phyloP scores from a whole-genome alignment of 257 asterid genomes.

The Nemophila menziesii region DNA sequence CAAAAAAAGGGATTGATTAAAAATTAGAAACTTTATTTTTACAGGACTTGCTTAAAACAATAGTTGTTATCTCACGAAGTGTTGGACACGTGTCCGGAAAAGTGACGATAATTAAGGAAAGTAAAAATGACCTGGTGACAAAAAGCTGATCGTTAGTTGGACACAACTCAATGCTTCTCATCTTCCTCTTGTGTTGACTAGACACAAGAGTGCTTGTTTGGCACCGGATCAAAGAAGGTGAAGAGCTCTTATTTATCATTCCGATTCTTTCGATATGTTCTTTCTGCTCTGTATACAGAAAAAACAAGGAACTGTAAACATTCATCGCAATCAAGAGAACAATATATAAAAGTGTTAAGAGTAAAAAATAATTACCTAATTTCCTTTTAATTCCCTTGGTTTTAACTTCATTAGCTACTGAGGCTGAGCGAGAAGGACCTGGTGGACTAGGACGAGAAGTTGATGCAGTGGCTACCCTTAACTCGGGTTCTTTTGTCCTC shows the following conservation, averaged over 20 bases:
- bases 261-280: slow-evolving; percentile 32
- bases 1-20: too few relatives aligned
- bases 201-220: slow-evolving; percentile 22
- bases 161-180: slow-evolving; percentile 36
- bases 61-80: too few relatives aligned
- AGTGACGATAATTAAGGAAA: too few relatives aligned
- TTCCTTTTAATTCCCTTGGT: slow-evolving; percentile 26
- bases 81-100: too few relatives aligned
- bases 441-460: slow-evolving; percentile 15
- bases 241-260: slow-evolving; percentile 16
- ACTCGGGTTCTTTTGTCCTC: slow-evolving; percentile 20
- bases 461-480: slow-evolving; percentile 14
- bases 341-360: neutral
- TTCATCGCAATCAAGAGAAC: neutral
- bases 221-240: slow-evolving; percentile 24
- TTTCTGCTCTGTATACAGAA: slow-evolving; percentile 26
- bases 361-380: slow-evolving; percentile 18
- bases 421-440: slow-evolving; percentile 15
- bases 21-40: too few relatives aligned
- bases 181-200: slow-evolving; percentile 46
- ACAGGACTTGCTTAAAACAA: too few relatives aligned
- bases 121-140: slow-evolving; percentile 25
- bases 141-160: slow-evolving; percentile 41
- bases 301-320: slow-evolving; percentile 2
- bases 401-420: slow-evolving; percentile 15